Evolutionary conservation across 768 basidiomycete species (phyloP).

Genomic region (Kwoniella dejecticola): DNA sequence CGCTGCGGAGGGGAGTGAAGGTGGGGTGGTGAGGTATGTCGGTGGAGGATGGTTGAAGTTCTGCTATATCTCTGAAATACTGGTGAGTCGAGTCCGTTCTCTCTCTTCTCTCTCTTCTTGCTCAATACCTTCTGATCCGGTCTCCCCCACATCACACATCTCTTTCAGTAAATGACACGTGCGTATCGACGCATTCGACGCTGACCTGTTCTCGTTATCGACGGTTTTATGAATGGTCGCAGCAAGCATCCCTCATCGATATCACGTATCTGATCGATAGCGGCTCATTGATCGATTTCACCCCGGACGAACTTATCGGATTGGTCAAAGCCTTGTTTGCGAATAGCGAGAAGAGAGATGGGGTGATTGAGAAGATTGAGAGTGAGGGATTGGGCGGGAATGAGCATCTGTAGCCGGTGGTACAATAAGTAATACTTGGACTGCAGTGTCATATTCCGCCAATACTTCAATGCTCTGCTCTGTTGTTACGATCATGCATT

Average conservation of each 20-base stretch:
- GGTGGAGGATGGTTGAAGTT: constrained; percentile 86
- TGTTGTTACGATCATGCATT: too few relatives aligned
- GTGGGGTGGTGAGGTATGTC: constrained; percentile 75
- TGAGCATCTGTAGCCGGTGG: too few relatives aligned
- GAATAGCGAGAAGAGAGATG: constrained; percentile 77
- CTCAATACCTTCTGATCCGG: too few relatives aligned
- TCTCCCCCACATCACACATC: too few relatives aligned
- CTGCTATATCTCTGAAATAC: constrained; percentile 85
- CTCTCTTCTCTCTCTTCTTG: background rate
- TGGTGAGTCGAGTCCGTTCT: constrained; percentile 63
- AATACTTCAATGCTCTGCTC: too few relatives aligned
- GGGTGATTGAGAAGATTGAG: constrained; percentile 65
- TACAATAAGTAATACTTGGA: too few relatives aligned
- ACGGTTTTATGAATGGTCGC: too few relatives aligned
- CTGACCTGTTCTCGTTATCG: too few relatives aligned
- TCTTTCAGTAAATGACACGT: too few relatives aligned
- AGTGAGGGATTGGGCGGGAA: constrained; percentile 19
- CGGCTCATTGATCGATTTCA: constrained; percentile 86
- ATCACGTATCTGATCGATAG: constrained; percentile 89
- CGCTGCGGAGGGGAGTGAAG: constrained; percentile 1
- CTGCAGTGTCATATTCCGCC: too few relatives aligned
- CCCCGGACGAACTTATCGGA: constrained; percentile 74
- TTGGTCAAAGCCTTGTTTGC: constrained; percentile 86
- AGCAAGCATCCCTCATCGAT: constrained; percentile 65
- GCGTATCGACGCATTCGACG: too few relatives aligned